Percentiles rank a stretch among this genome's conserved stretches.
These are phyloP conservation scores for Crataegus laevigata DNA, from an alignment of 306 rosid species.

Conservation along the genomic window DNA sequence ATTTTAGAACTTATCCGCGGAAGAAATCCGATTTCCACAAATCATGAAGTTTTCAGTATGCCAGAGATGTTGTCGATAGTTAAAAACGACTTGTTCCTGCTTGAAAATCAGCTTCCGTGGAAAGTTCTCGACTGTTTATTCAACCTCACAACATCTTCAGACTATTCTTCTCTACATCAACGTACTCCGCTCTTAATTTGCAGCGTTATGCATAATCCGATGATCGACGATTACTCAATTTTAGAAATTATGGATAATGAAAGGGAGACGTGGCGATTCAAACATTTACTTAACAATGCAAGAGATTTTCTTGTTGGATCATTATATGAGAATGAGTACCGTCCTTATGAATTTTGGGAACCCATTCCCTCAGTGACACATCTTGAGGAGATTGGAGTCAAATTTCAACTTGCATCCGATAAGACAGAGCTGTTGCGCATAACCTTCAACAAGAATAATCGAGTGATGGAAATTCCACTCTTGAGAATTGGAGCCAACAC, in stretches of 20 bases:
- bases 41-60: no score
- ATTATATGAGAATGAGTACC: rapidly evolving
- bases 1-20: background rate
- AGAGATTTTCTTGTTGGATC: background rate
- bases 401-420: rapidly evolving
- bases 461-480: background rate
- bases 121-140: background rate
- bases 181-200: rapidly evolving
- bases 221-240: no score
- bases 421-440: rapidly evolving
- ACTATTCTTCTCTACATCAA: rapidly evolving
- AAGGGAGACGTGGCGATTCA: no score
- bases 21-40: rapidly evolving
- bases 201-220: no score
- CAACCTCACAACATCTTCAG: background rate
- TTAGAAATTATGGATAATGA: rapidly evolving
- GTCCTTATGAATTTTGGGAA: rapidly evolving
- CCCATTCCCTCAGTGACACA: background rate
- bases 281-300: no score
- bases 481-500: no score
- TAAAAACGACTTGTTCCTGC: background rate
- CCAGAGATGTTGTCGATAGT: no score
- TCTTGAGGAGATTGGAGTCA: background rate
- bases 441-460: rapidly evolving
- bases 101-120: slow-evolving; percentile 3